These are phyloP conservation scores for Lumnitzera littorea DNA, from an alignment of 345 rosid species.

Conservation along the genomic window DNA sequence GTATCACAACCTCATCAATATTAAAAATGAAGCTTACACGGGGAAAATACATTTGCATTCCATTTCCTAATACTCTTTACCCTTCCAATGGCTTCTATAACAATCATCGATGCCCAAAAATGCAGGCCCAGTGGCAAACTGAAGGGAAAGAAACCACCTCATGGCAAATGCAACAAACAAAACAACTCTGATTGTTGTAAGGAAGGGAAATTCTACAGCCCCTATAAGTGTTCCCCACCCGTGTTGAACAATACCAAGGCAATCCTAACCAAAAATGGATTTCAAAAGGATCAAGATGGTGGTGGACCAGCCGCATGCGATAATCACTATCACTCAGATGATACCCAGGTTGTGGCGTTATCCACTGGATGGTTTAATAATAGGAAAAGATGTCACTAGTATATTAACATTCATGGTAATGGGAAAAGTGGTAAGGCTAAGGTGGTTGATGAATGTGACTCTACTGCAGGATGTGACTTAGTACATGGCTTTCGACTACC, in stretches of 20 bases:
- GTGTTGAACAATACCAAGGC: slow-evolving; percentile 14
- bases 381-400: slow-evolving; percentile 11
- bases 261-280: slow-evolving; percentile 20
- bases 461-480: slow-evolving; percentile 15
- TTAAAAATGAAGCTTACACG: too few relatives aligned
- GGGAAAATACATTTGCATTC: too few relatives aligned
- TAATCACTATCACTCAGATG: slow-evolving; percentile 11
- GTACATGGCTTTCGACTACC: slow-evolving; percentile 26
- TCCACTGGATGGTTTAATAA: not conserved
- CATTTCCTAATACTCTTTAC: too few relatives aligned
- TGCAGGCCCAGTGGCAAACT: slow-evolving; percentile 24
- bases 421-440: slow-evolving; percentile 16
- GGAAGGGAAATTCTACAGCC: slow-evolving; percentile 20
- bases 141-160: slow-evolving; percentile 21
- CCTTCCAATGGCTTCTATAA: too few relatives aligned
- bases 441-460: slow-evolving; percentile 33
- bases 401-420: slow-evolving; percentile 17
- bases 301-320: slow-evolving; percentile 19
- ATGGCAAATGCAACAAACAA: slow-evolving; percentile 22
- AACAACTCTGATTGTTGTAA: slow-evolving; percentile 22
- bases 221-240: slow-evolving; percentile 11
- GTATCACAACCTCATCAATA: too few relatives aligned
- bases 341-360: slow-evolving; percentile 15
- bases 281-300: slow-evolving; percentile 12
- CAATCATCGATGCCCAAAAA: slow-evolving; percentile 4